Base-by-base conservation (phyloP, 257 asterid species). In the Misopates orontium region DNA sequence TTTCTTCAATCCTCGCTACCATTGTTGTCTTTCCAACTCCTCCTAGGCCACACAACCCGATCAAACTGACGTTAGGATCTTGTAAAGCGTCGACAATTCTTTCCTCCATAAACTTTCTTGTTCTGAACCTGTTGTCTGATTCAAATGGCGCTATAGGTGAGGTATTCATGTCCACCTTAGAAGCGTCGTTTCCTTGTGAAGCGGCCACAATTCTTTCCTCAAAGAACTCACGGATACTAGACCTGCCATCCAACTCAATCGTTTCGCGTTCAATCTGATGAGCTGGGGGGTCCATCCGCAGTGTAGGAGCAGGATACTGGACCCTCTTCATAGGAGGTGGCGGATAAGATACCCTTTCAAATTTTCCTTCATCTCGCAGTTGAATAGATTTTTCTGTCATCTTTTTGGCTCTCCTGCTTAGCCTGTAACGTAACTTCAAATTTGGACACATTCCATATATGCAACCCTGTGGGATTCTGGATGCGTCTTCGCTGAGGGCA, bases 11-110 rank as follows among this genome's bases (percentile, higher is more conserved):
- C 54, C 56, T 67, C 10, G 47, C 31, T 17, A 22, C 65, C 31
- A 60, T 19, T 52, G 39, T 66, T 14, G 73, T 66, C 69, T 66
- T 73, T 10, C 73, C 77, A 8, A 64, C 61, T 11, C 71, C 71
- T 9, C 76, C 76, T 67, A 71, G 56, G 50, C 76, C 76, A 14
- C 65, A 73, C 31, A 68, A 68, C 62, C 78, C 62, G 21, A 56
- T 49, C 19, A 45, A 52, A 22, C 48, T 21, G 24, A 28, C 24
- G n/a, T 36, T 39, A 4, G 17, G 36, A 51, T 49, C 59, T 20
- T 45, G 45, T 42, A 74, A 25, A 54, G 65, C 60, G 25, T 2
- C 49, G 45, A 69, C 44, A 36, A 57, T n/a, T 39, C 9, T 45
- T 54, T 56, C 70, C 54, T 67, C 73, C 0, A 11, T 31, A 0